Evolutionary conservation across 2,329 filamentous ascomycete genomes (phyloP).

Genomic region (Alternaria gaisen): DNA sequence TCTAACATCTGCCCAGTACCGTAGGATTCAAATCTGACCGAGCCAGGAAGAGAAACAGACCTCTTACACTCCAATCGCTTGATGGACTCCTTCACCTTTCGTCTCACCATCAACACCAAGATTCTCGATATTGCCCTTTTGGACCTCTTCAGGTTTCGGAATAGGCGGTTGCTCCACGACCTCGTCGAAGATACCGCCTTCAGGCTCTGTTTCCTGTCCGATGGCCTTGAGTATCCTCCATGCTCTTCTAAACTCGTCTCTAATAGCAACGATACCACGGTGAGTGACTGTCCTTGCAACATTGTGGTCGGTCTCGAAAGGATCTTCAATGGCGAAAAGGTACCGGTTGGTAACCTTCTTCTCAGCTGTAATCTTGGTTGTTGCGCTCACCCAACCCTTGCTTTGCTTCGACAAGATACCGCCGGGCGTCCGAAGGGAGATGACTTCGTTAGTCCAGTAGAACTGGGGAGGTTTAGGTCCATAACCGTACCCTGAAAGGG

Average conservation of each 20-base stretch:
- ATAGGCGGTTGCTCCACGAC: constrained; percentile 33
- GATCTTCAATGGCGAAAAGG: constrained; percentile 89
- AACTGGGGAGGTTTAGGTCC: constrained; percentile 65
- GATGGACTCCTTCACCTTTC: neutral
- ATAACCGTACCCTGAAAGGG: constrained; percentile 53
- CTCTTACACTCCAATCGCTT: neutral
- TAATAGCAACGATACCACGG: constrained; percentile 79
- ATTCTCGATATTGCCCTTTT: neutral
- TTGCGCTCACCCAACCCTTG: constrained; percentile 89
- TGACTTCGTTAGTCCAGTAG: constrained; percentile 80
- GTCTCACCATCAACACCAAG: neutral
- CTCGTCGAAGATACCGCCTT: constrained; percentile 49
- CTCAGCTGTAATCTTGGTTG: constrained; percentile 67
- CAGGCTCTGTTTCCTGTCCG: constrained; percentile 34
- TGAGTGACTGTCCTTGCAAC: constrained; percentile 87
- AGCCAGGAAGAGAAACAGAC: neutral
- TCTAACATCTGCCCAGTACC: neutral
- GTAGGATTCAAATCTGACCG: neutral
- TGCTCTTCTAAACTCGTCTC: constrained; percentile 84
- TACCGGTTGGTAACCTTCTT: constrained; percentile 82
- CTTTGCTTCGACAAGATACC: constrained; percentile 76
- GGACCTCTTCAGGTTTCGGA: constrained; percentile 6
- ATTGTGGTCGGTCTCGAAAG: constrained; percentile 88
- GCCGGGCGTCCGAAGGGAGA: constrained; percentile 76
- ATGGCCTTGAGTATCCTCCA: constrained; percentile 66